These are phyloP conservation scores for Sporothrix protearum DNA, from an alignment of 2,329 filamentous ascomycete species.

Conservation along the genomic window DNA sequence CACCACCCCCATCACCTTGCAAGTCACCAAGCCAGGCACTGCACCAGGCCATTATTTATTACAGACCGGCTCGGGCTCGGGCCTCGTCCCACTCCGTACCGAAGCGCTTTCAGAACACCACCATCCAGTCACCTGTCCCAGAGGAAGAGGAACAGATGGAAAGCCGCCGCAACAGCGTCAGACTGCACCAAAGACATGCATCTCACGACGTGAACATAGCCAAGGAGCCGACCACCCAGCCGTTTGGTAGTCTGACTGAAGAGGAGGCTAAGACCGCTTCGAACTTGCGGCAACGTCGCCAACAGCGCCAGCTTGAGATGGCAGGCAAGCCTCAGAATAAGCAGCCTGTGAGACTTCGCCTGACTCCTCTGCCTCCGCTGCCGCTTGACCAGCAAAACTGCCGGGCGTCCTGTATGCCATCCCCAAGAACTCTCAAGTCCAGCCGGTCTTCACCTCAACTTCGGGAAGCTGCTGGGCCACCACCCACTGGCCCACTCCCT, in stretches of 20 bases:
- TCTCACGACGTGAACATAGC: not conserved
- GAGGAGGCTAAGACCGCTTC: not conserved
- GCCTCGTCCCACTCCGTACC: slow-evolving; percentile 17
- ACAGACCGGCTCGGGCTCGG: slow-evolving; percentile 2
- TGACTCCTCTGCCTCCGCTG: slow-evolving; percentile 17
- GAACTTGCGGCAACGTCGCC: slow-evolving; percentile 24
- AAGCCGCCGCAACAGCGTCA: not conserved
- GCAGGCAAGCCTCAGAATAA: slow-evolving; percentile 18
- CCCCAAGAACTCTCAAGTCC: slow-evolving; percentile 19
- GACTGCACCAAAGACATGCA: not conserved
- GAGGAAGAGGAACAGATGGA: slow-evolving; percentile 24
- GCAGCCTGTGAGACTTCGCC: slow-evolving; percentile 21
- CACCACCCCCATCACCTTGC: not conserved
- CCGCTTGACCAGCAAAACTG: not conserved
- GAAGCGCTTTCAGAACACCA: slow-evolving; percentile 22
- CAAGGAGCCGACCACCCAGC: not conserved
- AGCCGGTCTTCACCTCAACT: slow-evolving; percentile 28
- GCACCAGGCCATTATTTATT: not conserved
- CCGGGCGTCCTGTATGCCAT: not conserved
- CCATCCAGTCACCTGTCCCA: slow-evolving; percentile 18
- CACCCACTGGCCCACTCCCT: slow-evolving; percentile 23
- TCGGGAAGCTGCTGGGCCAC: slow-evolving; percentile 12
- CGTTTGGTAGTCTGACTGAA: not conserved
- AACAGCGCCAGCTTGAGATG: slow-evolving; percentile 24
- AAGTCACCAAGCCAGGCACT: not conserved